phyloP scores from a whole-genome alignment of 345 rosid species.

The Camelina laxa region DNA sequence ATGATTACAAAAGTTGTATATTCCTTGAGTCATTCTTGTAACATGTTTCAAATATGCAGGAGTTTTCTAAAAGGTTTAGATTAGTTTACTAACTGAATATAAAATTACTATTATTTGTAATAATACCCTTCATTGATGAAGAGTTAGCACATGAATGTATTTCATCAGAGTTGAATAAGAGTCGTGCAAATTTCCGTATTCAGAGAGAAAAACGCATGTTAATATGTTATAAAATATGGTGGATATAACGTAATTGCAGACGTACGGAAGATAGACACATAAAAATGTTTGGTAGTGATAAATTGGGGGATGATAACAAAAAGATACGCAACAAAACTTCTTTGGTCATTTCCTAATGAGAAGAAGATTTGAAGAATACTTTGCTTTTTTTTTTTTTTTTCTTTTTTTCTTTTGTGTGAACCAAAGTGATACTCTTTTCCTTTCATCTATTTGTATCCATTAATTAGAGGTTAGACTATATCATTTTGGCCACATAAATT shows the following conservation, averaged over 20 bases:
- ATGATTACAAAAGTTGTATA: too few species aligned
- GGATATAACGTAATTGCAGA: constrained; percentile 15
- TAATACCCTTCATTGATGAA: too few species aligned
- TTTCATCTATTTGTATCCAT: constrained; percentile 24
- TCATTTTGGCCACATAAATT: neutral
- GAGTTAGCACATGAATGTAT: neutral
- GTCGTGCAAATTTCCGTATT: neutral
- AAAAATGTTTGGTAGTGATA: constrained; percentile 16
- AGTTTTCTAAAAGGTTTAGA: too few species aligned
- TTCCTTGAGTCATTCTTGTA: too few species aligned
- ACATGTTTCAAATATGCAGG: too few species aligned
- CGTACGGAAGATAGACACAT: constrained; percentile 23
- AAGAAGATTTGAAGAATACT: constrained; percentile 25
- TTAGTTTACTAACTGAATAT: too few species aligned
- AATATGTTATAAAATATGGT: too few species aligned
- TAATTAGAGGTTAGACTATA: neutral
- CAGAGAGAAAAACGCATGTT: neutral
- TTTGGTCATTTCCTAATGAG: constrained; percentile 25
- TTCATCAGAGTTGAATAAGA: constrained; percentile 1
- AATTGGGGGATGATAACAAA: neutral
- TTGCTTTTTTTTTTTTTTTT: neutral
- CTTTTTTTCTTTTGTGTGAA: neutral
- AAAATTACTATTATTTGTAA: too few species aligned
- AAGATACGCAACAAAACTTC: constrained; percentile 23
- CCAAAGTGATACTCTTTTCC: constrained; percentile 33